These are phyloP conservation scores for Gillenia trifoliata DNA, from an alignment of 306 rosid genomes.

Conservation along the genomic window DNA sequence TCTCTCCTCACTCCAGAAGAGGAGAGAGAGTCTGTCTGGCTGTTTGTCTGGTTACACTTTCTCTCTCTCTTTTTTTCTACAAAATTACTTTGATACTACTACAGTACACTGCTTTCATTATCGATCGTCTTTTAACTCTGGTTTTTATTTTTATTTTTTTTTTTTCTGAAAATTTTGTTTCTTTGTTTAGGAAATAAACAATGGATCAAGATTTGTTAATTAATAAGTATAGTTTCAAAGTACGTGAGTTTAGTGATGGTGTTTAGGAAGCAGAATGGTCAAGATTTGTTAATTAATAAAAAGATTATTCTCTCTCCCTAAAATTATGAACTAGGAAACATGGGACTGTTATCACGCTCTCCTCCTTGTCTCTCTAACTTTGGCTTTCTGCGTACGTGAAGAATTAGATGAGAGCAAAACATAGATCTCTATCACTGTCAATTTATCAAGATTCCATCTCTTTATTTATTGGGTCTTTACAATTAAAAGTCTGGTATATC, in stretches of 20 bases:
- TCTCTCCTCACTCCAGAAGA: background rate
- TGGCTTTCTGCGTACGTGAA: slow-evolving; percentile 50
- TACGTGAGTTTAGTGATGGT: background rate
- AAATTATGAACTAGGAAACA: background rate
- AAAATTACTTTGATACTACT: background rate
- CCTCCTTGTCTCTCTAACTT: slow-evolving; percentile 45
- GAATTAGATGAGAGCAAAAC: background rate
- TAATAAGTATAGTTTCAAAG: too few species aligned
- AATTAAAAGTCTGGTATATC: background rate
- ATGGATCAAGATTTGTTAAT: too few species aligned
- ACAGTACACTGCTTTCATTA: slow-evolving; percentile 17
- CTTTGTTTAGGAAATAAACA: slow-evolving; percentile 11
- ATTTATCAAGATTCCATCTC: slow-evolving; percentile 49
- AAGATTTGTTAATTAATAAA: background rate
- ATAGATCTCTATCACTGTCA: slow-evolving; percentile 48
- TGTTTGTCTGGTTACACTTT: slow-evolving; percentile 2
- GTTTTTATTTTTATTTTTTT: background rate
- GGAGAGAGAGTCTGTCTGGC: background rate
- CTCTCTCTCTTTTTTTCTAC: background rate
- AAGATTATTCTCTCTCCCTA: background rate
- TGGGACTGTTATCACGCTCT: slow-evolving; percentile 19
- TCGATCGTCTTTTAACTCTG: slow-evolving; percentile 1
- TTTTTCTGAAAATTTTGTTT: slow-evolving; percentile 7
- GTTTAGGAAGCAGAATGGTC: too few species aligned
- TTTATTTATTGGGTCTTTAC: slow-evolving; percentile 1